Percentiles rank a stretch among this genome's conserved stretches.
Conservation (phyloP, 2,329 filamentous ascomycete species). For the Bisporella sp. region DNA sequence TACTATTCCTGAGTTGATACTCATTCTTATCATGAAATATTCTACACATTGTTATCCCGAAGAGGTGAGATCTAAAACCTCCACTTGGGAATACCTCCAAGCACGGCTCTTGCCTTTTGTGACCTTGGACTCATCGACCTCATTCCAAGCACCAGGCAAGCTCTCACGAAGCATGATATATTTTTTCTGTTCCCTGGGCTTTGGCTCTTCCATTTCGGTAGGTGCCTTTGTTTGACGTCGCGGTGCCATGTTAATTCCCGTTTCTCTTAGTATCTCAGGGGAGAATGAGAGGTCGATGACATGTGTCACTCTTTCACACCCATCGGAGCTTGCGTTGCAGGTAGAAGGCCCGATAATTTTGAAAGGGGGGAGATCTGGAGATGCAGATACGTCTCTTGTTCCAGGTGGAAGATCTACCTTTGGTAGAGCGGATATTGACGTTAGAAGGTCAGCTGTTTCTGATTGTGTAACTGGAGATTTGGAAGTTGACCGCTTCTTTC, state of each 20-base stretch:
- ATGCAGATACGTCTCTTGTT: neutral
- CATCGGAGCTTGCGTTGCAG: neutral
- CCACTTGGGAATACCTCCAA: conserved; percentile 20
- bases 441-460: neutral
- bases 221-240: neutral
- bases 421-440: neutral
- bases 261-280: neutral
- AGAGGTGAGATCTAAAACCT: conserved; percentile 20
- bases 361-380: neutral
- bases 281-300: neutral
- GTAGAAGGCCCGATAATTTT: neutral
- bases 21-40: too few relatives aligned
- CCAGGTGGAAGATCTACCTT: neutral
- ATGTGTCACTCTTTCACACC: neutral
- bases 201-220: neutral
- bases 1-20: too few relatives aligned
- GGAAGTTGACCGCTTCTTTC: conserved; percentile 32
- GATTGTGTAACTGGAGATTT: conserved; percentile 13
- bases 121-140: conserved; percentile 16
- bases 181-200: conserved; percentile 17
- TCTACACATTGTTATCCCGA: neutral
- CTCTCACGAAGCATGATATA: conserved; percentile 27
- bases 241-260: neutral
- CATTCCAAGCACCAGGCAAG: conserved; percentile 29
- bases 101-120: conserved; percentile 1